Evolutionary conservation across 2,329 filamentous ascomycete species (phyloP), one percentile per base, ranked within the genome.

Genomic region (Alternaria ventricosa): DNA sequence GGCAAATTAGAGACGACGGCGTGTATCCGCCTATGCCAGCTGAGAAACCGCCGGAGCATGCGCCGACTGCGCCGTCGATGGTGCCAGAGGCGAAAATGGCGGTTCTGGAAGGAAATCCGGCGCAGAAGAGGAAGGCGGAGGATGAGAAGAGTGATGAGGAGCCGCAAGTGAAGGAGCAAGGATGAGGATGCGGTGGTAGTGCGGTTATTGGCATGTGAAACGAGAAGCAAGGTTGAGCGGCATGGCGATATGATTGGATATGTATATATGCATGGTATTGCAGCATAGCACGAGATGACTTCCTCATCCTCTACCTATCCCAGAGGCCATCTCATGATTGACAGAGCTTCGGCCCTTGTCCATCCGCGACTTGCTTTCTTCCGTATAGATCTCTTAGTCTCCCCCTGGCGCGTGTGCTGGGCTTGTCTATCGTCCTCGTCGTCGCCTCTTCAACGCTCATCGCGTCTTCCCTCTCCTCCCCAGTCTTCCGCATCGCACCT

Each of bases 1-100:
- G 92, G 91, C 83, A 69, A 36, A 70, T 78, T 41, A 68, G 62
- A 28, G 70, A 78, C 23, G 74, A 71, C 25, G 71, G 72, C 4
- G 71, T 79, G 10, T 72, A 66, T 50, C 75, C 78, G 18, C 77
- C 77, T 2, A 62, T 77, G 63, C 73, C 76, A 1, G 5, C 64
- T 27, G 71, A 66, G 25, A 58, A 62, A 13, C 72, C 72, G 8
- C 72, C 72, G 43, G 25, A 28, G 63, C 61, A 15, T 65, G 68
- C 72, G 22, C 62, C 68, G 12, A 25, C 28, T 12, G 64, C 66
- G 47, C 56, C 58, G 25, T 15, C 56, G 6, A 54, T 33, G 30
- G 44, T 59, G 5, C 55, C 50, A 13, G 57, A 58, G 5, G 60
- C 56, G 8, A 46, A 55, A 3, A 66, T 61, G 60, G 55, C 63